Evolutionary conservation across 139 green algal species (phyloP).

Genomic region (Mesotaenium endlicherianum): DNA sequence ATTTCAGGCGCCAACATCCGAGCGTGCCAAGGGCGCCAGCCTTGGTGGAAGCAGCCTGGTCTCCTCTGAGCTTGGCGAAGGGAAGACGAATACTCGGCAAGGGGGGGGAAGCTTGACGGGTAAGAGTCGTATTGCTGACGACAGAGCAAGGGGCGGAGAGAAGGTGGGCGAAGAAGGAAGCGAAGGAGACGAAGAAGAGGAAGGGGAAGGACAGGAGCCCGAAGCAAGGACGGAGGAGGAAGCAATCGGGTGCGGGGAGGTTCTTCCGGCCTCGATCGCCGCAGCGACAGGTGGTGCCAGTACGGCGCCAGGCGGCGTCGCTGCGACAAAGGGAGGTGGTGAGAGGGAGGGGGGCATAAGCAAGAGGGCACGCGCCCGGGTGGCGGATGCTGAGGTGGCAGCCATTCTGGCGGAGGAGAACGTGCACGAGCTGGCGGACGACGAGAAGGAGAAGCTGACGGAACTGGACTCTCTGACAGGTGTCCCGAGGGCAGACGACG

Average conservation of each 20-base stretch:
- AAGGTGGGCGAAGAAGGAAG: not conserved
- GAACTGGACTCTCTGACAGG: conserved; percentile 47
- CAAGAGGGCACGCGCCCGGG: conserved; percentile 11
- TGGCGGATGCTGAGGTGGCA: conserved; percentile 37
- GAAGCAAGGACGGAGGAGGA: not conserved
- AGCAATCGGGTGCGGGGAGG: not conserved
- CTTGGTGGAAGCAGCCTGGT: too few relatives aligned
- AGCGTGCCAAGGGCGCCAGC: too few relatives aligned
- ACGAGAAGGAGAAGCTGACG: conserved; percentile 40
- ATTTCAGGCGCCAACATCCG: too few relatives aligned
- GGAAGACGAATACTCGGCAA: not conserved
- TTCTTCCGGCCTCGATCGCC: too few relatives aligned
- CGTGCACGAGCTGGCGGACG: conserved; percentile 30
- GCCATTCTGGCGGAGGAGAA: conserved; percentile 53
- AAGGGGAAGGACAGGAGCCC: not conserved
- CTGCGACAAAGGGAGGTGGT: not conserved
- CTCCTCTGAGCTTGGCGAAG: too few relatives aligned
- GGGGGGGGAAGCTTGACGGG: not conserved
- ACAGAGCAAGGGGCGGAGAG: not conserved
- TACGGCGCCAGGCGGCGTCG: too few relatives aligned
- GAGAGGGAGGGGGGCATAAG: conserved; percentile 4
- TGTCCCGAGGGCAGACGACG: conserved; percentile 70
- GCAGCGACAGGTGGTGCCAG: too few relatives aligned
- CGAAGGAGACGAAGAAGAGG: not conserved
- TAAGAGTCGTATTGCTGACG: not conserved